Percentiles rank a stretch among this genome's conserved stretches.
phyloP scores from a whole-genome alignment of 2,329 filamentous ascomycete genomes.

The Alternaria novae-zelandiae region DNA sequence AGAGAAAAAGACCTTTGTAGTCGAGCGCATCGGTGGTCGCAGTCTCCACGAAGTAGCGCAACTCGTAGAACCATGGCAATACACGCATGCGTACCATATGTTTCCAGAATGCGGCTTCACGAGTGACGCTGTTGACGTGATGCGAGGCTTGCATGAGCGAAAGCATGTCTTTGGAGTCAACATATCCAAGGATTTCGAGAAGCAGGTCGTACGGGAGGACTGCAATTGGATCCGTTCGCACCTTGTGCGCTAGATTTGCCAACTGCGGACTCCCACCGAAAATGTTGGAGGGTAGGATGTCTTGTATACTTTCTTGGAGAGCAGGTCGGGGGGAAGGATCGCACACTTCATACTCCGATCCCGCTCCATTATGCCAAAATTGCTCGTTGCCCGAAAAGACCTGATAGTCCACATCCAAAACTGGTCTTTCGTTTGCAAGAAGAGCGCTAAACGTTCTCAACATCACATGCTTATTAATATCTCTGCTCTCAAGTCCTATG shows the following conservation, averaged over 20 bases:
- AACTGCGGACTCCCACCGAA: neutral
- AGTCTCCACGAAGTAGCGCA: neutral
- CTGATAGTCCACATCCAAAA: conserved; percentile 23
- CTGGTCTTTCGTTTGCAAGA: neutral
- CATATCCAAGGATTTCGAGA: conserved; percentile 7
- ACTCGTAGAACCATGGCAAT: conserved; percentile 23
- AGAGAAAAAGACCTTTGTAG: conserved; percentile 27
- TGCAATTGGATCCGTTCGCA: conserved; percentile 16
- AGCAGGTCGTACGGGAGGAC: conserved; percentile 22
- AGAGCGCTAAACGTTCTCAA: conserved; percentile 10
- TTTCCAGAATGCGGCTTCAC: conserved; percentile 18
- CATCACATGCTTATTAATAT: conserved; percentile 23
- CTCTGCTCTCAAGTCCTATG: conserved; percentile 4
- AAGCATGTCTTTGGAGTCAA: conserved; percentile 9
- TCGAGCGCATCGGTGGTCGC: conserved; percentile 11
- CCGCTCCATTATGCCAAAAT: conserved; percentile 17
- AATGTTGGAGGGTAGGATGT: conserved; percentile 13
- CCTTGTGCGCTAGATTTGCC: conserved; percentile 5
- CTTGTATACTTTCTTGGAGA: conserved; percentile 9
- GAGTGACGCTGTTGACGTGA: conserved; percentile 13
- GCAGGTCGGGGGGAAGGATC: conserved; percentile 5
- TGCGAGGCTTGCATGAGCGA: conserved; percentile 21
- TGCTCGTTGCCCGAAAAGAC: conserved; percentile 2
- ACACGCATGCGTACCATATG: conserved; percentile 18
- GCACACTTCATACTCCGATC: conserved; percentile 26